Percentiles rank a stretch among this genome's conserved stretches.
Conservation (phyloP, 108 stramenopile species). For the Nitzschia sp. region DNA sequence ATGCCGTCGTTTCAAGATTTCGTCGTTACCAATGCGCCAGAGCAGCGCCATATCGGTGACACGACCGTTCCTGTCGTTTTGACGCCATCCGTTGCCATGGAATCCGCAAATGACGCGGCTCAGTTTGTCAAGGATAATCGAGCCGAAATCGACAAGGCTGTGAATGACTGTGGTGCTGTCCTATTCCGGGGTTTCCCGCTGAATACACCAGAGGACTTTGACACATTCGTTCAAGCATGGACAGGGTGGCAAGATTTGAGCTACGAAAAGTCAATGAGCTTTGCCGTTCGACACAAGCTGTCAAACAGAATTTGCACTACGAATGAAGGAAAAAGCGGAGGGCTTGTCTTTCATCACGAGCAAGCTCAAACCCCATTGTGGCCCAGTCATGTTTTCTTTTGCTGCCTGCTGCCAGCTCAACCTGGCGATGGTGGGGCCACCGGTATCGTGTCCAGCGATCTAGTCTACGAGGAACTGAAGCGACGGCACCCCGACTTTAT, state of each 20-base stretch:
- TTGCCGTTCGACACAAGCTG: slow-evolving; percentile 26
- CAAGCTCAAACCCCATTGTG: slow-evolving; percentile 43
- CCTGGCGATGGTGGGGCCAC: slow-evolving; percentile 27
- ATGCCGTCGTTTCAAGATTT: slow-evolving; percentile 23
- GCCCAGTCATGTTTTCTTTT: slow-evolving; percentile 43
- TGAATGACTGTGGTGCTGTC: slow-evolving; percentile 26
- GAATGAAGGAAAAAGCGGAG: slow-evolving; percentile 41
- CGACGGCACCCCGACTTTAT: slow-evolving; percentile 23
- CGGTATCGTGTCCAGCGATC: slow-evolving; percentile 26
- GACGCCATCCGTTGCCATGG: slow-evolving; percentile 15
- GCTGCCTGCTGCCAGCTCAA: slow-evolving; percentile 27
- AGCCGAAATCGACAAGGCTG: slow-evolving; percentile 9
- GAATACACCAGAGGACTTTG: slow-evolving; percentile 16
- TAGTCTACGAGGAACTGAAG: slow-evolving; percentile 24
- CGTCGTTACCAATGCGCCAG: slow-evolving; percentile 23
- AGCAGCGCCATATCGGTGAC: slow-evolving; percentile 8
- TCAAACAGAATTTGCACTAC: slow-evolving; percentile 36
- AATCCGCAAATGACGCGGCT: not conserved
- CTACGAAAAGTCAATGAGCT: slow-evolving; percentile 37
- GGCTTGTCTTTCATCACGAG: slow-evolving; percentile 43
- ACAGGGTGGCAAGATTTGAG: slow-evolving; percentile 24
- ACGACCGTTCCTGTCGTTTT: slow-evolving; percentile 26
- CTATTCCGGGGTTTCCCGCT: slow-evolving; percentile 39
- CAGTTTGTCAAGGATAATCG: slow-evolving; percentile 22
- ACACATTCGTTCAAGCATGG: slow-evolving; percentile 31